Conservation (phyloP, 768 basidiomycete genomes). For the Trametes gibbosa region DNA sequence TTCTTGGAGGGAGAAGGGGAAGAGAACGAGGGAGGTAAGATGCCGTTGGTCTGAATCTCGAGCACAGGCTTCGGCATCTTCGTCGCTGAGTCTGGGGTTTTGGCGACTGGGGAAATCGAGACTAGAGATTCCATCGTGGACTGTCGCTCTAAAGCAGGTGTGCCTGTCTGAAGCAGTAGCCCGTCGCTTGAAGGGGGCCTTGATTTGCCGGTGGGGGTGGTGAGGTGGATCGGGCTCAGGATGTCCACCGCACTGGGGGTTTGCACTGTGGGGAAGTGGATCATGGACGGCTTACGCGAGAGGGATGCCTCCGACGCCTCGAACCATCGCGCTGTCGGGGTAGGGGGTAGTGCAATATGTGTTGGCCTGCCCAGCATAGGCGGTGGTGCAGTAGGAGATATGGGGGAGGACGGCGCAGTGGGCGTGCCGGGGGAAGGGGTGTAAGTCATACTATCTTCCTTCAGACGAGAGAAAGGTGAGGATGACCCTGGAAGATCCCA, state of each 20-base stretch:
- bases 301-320: slow-evolving; percentile 17
- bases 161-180: slow-evolving; percentile 3
- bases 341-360: slow-evolving; percentile 31
- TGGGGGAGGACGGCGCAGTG: slow-evolving; percentile 7
- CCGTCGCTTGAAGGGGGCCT: not conserved
- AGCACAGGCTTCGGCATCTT: slow-evolving; percentile 7
- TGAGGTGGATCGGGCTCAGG: slow-evolving; percentile 16
- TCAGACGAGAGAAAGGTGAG: slow-evolving; percentile 18
- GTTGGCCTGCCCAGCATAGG: slow-evolving; percentile 26
- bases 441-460: slow-evolving; percentile 13
- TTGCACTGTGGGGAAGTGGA: slow-evolving; percentile 23
- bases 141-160: not conserved
- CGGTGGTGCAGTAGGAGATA: slow-evolving; percentile 21
- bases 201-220: not conserved
- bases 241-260: slow-evolving; percentile 1
- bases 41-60: slow-evolving; percentile 14
- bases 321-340: slow-evolving; percentile 30
- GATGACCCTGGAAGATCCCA: slow-evolving; percentile 25
- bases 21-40: not conserved
- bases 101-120: not conserved
- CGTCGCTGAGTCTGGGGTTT: not conserved
- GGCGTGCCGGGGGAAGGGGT: slow-evolving; percentile 5
- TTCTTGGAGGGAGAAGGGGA: not conserved
- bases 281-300: slow-evolving; percentile 22
- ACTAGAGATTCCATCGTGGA: slow-evolving; percentile 16